Conservation (phyloP, 108 stramenopile species). For the Skeletonema menzelii region DNA sequence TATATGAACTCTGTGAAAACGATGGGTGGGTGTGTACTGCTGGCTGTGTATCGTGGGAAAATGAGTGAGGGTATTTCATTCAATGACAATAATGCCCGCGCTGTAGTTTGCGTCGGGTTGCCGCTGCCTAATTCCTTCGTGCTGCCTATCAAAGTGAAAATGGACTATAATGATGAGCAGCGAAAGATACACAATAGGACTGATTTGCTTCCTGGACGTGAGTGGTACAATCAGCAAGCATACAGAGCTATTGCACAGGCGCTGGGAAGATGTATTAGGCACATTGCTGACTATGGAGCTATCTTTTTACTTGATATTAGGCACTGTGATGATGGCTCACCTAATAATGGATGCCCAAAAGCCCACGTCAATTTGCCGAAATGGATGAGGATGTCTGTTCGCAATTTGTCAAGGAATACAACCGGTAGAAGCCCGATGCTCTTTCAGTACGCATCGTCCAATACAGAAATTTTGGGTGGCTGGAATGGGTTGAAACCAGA, state of each 20-base stretch:
- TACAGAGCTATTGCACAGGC: slow-evolving; percentile 92
- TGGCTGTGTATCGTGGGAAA: slow-evolving; percentile 89
- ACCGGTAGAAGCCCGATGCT: slow-evolving; percentile 24
- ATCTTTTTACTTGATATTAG: slow-evolving; percentile 83
- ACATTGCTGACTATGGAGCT: slow-evolving; percentile 87
- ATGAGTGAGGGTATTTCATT: slow-evolving; percentile 83
- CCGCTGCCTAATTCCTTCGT: slow-evolving; percentile 59
- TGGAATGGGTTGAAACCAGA: slow-evolving; percentile 48
- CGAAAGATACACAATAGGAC: slow-evolving; percentile 50
- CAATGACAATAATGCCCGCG: slow-evolving; percentile 83
- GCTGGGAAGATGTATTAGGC: slow-evolving; percentile 86
- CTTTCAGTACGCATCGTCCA: slow-evolving; percentile 22
- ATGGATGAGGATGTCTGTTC: slow-evolving; percentile 71
- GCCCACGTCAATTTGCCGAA: slow-evolving; percentile 70
- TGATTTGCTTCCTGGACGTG: slow-evolving; percentile 66
- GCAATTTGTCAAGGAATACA: slow-evolving; percentile 53
- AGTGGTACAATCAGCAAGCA: slow-evolving; percentile 94
- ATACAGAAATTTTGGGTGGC: slow-evolving; percentile 40
- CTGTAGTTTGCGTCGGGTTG: slow-evolving; percentile 77
- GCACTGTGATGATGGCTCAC: slow-evolving; percentile 75
- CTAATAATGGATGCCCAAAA: slow-evolving; percentile 49
- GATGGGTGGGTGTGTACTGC: slow-evolving; percentile 68
- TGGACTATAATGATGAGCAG: slow-evolving; percentile 80
- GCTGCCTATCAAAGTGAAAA: slow-evolving; percentile 69
- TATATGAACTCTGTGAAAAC: slow-evolving; percentile 48